Evolutionary conservation across 345 rosid genomes (phyloP).

Genomic region (Corchorus capsularis): DNA sequence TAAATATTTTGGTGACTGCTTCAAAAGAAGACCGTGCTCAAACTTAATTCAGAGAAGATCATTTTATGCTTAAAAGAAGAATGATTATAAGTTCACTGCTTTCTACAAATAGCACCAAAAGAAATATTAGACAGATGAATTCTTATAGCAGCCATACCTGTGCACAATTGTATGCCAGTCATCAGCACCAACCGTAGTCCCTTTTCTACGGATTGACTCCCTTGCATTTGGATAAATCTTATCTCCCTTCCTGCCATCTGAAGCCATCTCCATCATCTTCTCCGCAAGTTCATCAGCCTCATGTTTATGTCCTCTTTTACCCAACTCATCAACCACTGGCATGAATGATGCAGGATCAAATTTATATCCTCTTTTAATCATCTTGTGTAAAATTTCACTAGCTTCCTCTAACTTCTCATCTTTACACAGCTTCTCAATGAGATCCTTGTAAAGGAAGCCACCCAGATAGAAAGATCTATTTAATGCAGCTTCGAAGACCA

Average conservation of each 20-base stretch:
- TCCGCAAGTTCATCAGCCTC: slow-evolving; percentile 79
- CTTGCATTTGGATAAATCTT: slow-evolving; percentile 38
- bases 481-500: slow-evolving; percentile 68
- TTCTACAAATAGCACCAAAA: slow-evolving; percentile 15
- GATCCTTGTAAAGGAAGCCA: slow-evolving; percentile 64
- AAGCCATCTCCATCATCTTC: slow-evolving; percentile 88
- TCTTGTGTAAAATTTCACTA: slow-evolving; percentile 52
- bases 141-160: slow-evolving; percentile 50
- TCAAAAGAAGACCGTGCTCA: slow-evolving; percentile 9
- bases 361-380: slow-evolving; percentile 67
- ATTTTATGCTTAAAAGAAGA: background rate
- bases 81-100: background rate
- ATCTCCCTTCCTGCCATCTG: slow-evolving; percentile 44
- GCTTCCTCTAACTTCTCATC: slow-evolving; percentile 67
- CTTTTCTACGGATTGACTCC: slow-evolving; percentile 32
- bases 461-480: slow-evolving; percentile 67
- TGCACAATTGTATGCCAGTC: slow-evolving; percentile 68
- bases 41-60: slow-evolving; percentile 11
- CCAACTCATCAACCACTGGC: slow-evolving; percentile 86
- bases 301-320: slow-evolving; percentile 61
- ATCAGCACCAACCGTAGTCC: slow-evolving; percentile 41
- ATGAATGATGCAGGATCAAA: slow-evolving; percentile 88
- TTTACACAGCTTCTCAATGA: slow-evolving; percentile 70
- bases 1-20: background rate
- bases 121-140: background rate